Base-by-base conservation (phyloP, 2,329 filamentous ascomycete species). In the Madurella mycetomatis region DNA sequence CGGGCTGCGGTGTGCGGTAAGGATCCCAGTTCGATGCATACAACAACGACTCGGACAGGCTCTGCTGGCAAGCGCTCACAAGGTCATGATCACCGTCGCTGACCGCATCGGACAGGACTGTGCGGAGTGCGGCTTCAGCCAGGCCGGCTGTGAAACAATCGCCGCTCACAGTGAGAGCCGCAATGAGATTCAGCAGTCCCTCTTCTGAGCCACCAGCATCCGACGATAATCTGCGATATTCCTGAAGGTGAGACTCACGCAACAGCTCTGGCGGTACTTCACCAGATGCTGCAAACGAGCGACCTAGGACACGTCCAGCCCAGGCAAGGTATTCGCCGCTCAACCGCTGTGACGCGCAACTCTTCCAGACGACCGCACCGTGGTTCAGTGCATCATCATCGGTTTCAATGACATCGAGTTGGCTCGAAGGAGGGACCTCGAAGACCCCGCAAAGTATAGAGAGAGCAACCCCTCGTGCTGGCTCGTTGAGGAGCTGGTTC, bases 271-370 rank as follows among this genome's bases (percentile, higher is more conserved):
- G 68, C 15, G 84, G 81, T 5, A 90, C 78, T 51, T 83, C 76
- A 1, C 91, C 91, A 30, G 84, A 88, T 15, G 88, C 81, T 40
- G 87, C 85, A 70, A 92, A 97, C 0, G 90, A 86, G 66, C 90
- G 83, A 8, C 95, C 94, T 43, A 97, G 76, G 2, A 92, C 87
- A 58, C 86, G 82, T 2, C 89, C 92, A 43, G 89, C 88, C 95
- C 95, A 99, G 1, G 88, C 74, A 1, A 90, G 74, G 67, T 94
- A 96, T 15, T 83, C 80, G 25, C 81, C 73, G 53, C 84, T 87
- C 15, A 86, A 75, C 1, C 80, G 73, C 39, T 79, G 75, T n/a
- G 81, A 77, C 54, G 81, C 78, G 61, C 90, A 88, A 41, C 88
- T 91, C 66, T 86, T 85, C 85, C 87, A 94, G 0, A 96, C 78